Evolutionary conservation across 2,329 filamentous ascomycete species (phyloP), one percentile per base, ranked within the genome.

Genomic region (Exophiala sideris): DNA sequence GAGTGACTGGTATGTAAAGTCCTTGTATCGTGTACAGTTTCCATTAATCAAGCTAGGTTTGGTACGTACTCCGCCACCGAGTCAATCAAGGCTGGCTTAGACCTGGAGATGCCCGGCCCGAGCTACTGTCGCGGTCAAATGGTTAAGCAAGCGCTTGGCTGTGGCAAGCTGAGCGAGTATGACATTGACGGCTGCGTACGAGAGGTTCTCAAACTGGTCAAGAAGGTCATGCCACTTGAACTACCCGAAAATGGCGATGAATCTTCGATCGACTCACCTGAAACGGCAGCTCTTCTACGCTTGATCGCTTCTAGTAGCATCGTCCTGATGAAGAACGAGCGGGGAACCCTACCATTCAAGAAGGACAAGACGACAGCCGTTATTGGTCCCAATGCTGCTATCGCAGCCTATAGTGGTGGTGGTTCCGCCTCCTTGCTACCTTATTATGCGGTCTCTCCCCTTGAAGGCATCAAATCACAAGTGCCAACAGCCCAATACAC

Each of bases 241-340:
- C 76, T 86, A n/a, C 72, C 77, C 3, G 79, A 83, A 64, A 71
- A 77, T 18, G 80, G 78, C 0, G 72, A 76, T 0, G 82, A 85
- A 66, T 72, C 69, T 45, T 76, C 73, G 0, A 71, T 76, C 6
- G 75, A 89, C 64, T 86, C 80, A 0, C 76, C 79, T 0, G 79
- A 87, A 66, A 83, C 83, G 34, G 79, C 84, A 3, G 79, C 77
- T n/a, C 73, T 90, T 42, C 78, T 89, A 16, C 78, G 87, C 14
- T 76, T 79, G 50, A 77, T 87, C 20, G 86, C 85, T 14, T 80
- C 83, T 3, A 85, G 89, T 65, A 83, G 83, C 3, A 83, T 89
- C 5, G 86, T 90, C 1, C 75, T 91, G 12, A 73, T 91, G 45
- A 89, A 90, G 71, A 91, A 91, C 60, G 79, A 88, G 11, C 78